Evolutionary conservation across 1,284 basidiomycete genomes (phyloP).

Genomic region (Microbotryum violaceum): DNA sequence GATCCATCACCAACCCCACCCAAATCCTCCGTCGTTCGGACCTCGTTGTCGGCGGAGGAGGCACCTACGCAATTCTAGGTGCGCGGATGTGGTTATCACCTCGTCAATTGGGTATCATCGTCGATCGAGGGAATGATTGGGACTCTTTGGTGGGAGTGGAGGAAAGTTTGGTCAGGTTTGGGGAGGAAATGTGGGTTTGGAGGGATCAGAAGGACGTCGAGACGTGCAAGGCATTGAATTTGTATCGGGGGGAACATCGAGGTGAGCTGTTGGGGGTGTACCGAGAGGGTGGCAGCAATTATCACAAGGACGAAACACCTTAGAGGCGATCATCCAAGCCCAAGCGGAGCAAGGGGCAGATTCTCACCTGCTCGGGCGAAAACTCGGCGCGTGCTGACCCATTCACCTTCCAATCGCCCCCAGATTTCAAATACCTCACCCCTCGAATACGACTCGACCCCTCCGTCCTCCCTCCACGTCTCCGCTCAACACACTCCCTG

Average conservation of each 20-base stretch:
- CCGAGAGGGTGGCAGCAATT: not conserved
- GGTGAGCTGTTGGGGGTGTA: slow-evolving; percentile 45
- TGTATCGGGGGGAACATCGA: slow-evolving; percentile 64
- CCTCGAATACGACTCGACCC: slow-evolving; percentile 52
- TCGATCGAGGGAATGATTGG: slow-evolving; percentile 77
- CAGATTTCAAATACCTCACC: slow-evolving; percentile 72
- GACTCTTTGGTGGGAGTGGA: slow-evolving; percentile 50
- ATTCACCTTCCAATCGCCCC: too few relatives aligned
- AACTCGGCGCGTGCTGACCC: too few relatives aligned
- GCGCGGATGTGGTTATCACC: slow-evolving; percentile 69
- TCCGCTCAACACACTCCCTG: slow-evolving; percentile 50
- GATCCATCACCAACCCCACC: not conserved
- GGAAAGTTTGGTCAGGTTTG: slow-evolving; percentile 52
- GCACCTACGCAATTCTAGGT: slow-evolving; percentile 58
- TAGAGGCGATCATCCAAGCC: too few relatives aligned
- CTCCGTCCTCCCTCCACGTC: slow-evolving; percentile 20
- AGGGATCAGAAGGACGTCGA: slow-evolving; percentile 52
- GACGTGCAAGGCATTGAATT: slow-evolving; percentile 66
- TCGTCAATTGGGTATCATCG: slow-evolving; percentile 62
- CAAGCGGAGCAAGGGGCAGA: too few relatives aligned
- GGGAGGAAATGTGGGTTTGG: slow-evolving; percentile 67
- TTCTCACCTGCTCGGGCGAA: too few relatives aligned
- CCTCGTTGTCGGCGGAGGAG: slow-evolving; percentile 69
- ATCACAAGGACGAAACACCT: too few relatives aligned
- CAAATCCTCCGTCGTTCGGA: slow-evolving; percentile 43